A percentile compares a stretch with the other conserved stretches of the same genome.
phyloP scores from a whole-genome alignment of 2,329 filamentous ascomycete genomes.

The Cordyceps farinosa region DNA sequence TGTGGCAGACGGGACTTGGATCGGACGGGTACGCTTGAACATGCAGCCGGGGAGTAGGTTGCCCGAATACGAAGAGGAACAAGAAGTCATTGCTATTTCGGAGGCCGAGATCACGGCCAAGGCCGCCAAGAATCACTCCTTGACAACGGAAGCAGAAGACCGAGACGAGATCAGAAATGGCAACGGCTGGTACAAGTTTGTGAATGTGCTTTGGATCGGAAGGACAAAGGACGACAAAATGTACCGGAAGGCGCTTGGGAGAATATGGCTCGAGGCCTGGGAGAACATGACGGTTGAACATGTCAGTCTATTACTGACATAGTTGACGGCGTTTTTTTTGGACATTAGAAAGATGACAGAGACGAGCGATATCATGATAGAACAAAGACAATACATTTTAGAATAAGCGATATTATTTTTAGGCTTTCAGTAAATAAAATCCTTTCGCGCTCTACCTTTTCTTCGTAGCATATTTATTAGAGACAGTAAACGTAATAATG shows the following conservation, averaged over 20 bases:
- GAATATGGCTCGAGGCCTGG: slow-evolving; percentile 14
- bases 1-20: background rate
- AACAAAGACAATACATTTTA: too few species aligned
- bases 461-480: too few species aligned
- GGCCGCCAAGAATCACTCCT: background rate
- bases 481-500: too few species aligned
- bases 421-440: too few species aligned
- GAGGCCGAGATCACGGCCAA: background rate
- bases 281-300: slow-evolving; percentile 14
- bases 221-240: slow-evolving; percentile 5
- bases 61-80: background rate
- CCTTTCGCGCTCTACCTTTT: too few species aligned
- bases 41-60: slow-evolving; percentile 4
- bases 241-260: slow-evolving; percentile 16
- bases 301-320: slow-evolving; percentile 2
- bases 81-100: slow-evolving; percentile 17
- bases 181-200: background rate
- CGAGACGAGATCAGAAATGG: background rate
- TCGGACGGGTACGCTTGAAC: slow-evolving; percentile 14
- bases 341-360: background rate
- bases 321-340: background rate
- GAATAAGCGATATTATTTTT: too few species aligned
- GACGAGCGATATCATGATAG: background rate
- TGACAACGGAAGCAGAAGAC: slow-evolving; percentile 3
- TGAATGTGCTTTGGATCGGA: slow-evolving; percentile 18